Percentiles rank a stretch among this genome's conserved stretches.
Evolutionary conservation across 2,329 filamentous ascomycete species (phyloP).

Genomic region (Scedosporium apiospermum): DNA sequence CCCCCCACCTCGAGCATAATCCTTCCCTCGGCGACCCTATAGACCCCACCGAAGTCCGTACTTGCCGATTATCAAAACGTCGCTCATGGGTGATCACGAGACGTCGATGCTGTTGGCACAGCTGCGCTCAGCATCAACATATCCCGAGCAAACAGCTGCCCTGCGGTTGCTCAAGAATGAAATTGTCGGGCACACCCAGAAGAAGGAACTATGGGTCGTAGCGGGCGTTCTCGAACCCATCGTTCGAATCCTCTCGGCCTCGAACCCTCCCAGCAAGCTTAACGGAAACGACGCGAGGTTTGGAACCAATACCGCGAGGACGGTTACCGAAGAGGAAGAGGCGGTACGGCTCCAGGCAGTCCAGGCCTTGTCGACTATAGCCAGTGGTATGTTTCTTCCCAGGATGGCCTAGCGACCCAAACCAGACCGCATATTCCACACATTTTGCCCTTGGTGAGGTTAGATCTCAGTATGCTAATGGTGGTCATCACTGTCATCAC

Average conservation of each 20-base stretch:
- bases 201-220: slow-evolving; percentile 71
- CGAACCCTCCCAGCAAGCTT: slow-evolving; percentile 20
- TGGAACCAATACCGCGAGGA: slow-evolving; percentile 19
- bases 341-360: slow-evolving; percentile 67
- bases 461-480: background rate
- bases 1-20: no score
- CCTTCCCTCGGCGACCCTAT: no score
- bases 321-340: slow-evolving; percentile 42
- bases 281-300: slow-evolving; percentile 29
- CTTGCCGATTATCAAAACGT: background rate
- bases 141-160: slow-evolving; percentile 44
- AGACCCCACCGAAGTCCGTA: background rate
- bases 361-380: slow-evolving; percentile 75
- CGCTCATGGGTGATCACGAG: slow-evolving; percentile 43
- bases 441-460: background rate
- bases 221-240: slow-evolving; percentile 57
- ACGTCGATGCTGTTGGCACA: slow-evolving; percentile 45
- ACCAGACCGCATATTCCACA: no score
- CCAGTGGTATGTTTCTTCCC: slow-evolving; percentile 51
- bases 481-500: background rate
- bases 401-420: background rate
- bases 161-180: slow-evolving; percentile 78
- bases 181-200: slow-evolving; percentile 75
- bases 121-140: slow-evolving; percentile 43
- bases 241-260: slow-evolving; percentile 34